Evolutionary conservation across 257 asterid genomes (phyloP).

Genomic region (Verbascum thapsus): DNA sequence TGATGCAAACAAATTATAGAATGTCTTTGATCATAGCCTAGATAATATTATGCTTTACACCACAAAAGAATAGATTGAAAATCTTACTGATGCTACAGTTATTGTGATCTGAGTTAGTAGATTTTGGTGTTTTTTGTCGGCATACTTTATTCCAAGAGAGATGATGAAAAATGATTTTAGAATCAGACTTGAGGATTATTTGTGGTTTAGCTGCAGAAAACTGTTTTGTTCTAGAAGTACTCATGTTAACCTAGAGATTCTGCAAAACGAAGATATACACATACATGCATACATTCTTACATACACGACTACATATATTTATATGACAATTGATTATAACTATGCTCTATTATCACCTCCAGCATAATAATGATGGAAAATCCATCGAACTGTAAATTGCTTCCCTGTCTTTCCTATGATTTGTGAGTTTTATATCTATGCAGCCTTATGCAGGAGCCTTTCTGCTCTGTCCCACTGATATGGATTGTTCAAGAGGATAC

Average conservation of each 20-base stretch:
- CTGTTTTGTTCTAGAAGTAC: conserved; percentile 11
- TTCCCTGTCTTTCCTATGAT: conserved; percentile 44
- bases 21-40: neutral
- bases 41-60: neutral
- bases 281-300: neutral
- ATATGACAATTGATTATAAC: conserved; percentile 3
- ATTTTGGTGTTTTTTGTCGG: neutral
- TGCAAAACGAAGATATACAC: neutral
- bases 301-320: neutral
- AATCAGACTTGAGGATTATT: conserved; percentile 17
- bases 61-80: neutral
- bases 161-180: conserved; percentile 8
- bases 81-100: neutral
- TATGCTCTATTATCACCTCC: neutral
- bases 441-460: conserved; percentile 99
- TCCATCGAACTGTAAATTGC: conserved; percentile 14
- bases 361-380: conserved; percentile 18
- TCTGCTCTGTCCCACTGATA: conserved; percentile 93
- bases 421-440: conserved; percentile 82
- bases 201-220: conserved; percentile 13
- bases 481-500: conserved; percentile 95
- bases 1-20: conserved; percentile 1
- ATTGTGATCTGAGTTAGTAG: neutral
- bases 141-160: conserved; percentile 7
- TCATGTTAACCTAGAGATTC: conserved; percentile 13